Base-by-base conservation (phyloP, 257 asterid genomes). In the Parsonsia alboflavescens region DNA sequence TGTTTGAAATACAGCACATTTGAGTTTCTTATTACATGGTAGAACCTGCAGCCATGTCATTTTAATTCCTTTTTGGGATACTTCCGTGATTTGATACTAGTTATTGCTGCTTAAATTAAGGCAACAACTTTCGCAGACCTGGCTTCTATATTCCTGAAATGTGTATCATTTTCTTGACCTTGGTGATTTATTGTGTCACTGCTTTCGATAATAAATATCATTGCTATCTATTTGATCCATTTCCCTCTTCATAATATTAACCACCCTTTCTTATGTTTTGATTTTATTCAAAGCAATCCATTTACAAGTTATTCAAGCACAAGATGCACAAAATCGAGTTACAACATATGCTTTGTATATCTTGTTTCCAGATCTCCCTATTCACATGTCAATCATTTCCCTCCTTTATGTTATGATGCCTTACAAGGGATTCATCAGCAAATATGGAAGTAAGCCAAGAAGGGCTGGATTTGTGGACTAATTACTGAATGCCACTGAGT, bases 351-450 rank as follows among this genome's bases (percentile, higher is more conserved):
- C n/a, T n/a, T n/a, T n/a, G n/a, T n/a, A 92, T 85, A 77, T 75
- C 74, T 89, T 94, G 78, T 94, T 92, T 84, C 90, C 96, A 64
- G 97, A 90, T 81, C 85, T 94, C 66, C 99, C 99, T 50, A 89
- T 92, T 80, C 91, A 89, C 77, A 77, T 92, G 50, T 92, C 94
- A 83, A 88, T 92, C 79, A 80, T 85, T 74, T 85, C 93, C 21
- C 82, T 89, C 70, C n/a, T 70, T 26, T 5, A 24, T 21, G 12
- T 4, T 42, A 22, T 71, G 76, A 64, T 33, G 24, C 57, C 69
- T 69, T 39, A 67, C 87, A 94, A 97, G 84, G 72, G 93, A 92
- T 68, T 71, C 87, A 73, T 82, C 80, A n/a, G n/a, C n/a, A n/a
- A n/a, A n/a, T n/a, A n/a, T n/a, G n/a, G n/a, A n/a, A n/a, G n/a